Percentiles rank a stretch among this genome's conserved stretches.
Conservation (phyloP, 2,329 filamentous ascomycete species). For the Diaporthe vexans region DNA sequence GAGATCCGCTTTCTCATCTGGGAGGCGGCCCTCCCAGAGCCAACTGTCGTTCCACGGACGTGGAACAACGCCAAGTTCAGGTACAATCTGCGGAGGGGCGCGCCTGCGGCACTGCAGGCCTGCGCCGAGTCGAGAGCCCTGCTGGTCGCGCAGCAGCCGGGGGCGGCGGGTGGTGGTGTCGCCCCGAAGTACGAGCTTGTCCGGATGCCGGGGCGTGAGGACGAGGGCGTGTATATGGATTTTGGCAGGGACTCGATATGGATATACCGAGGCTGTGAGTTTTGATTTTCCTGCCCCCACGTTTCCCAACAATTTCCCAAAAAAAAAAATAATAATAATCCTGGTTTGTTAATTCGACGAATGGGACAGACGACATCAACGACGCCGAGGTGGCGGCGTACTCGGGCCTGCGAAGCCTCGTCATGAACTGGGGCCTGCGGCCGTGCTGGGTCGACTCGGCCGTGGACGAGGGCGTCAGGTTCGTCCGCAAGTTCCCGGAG, state of each 20-base stretch:
- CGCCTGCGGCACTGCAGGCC: constrained; percentile 40
- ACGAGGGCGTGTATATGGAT: constrained; percentile 41
- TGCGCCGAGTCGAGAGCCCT: constrained; percentile 41
- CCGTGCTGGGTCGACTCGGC: constrained; percentile 43
- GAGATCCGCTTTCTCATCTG: constrained; percentile 40
- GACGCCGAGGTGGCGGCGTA: constrained; percentile 37
- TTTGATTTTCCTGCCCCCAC: background rate
- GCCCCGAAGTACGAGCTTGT: constrained; percentile 37
- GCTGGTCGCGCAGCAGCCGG: constrained; percentile 22
- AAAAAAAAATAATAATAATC: no score
- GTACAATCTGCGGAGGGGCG: constrained; percentile 38
- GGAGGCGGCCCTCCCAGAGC: constrained; percentile 40
- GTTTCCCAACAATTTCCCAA: no score
- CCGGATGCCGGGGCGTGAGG: constrained; percentile 9
- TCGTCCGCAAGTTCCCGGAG: constrained; percentile 37
- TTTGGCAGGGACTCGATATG: constrained; percentile 41
- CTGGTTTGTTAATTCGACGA: background rate
- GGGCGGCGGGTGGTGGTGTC: background rate
- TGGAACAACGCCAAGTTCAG: constrained; percentile 40
- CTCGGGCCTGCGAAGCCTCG: constrained; percentile 37
- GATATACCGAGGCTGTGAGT: constrained; percentile 41
- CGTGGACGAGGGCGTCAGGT: constrained; percentile 39
- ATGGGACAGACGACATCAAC: constrained; percentile 33
- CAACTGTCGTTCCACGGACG: constrained; percentile 36
- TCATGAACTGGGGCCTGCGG: constrained; percentile 43